phyloP scores from a whole-genome alignment of 768 basidiomycete genomes.

The Mycena vitilis region DNA sequence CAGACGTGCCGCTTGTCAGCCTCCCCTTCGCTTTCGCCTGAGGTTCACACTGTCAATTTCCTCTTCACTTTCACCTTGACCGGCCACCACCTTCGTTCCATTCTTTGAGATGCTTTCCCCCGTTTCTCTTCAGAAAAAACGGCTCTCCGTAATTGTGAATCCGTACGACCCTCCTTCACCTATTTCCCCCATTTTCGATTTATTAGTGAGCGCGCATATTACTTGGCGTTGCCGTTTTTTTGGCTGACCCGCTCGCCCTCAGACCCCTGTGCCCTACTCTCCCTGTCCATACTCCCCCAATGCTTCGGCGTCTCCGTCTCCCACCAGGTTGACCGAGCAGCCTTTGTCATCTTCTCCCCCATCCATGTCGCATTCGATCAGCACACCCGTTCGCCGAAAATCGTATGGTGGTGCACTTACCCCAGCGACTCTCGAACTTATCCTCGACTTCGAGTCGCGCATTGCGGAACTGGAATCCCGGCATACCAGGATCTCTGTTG shows the following conservation, averaged over 20 bases:
- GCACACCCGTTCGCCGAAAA: constrained; percentile 29
- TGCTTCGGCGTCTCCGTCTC: constrained; percentile 16
- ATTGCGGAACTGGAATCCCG: constrained; percentile 41
- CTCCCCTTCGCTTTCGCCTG: constrained; percentile 12
- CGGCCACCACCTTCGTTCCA: constrained; percentile 5
- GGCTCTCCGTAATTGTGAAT: constrained; percentile 31
- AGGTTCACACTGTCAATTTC: constrained; percentile 18
- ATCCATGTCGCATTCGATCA: background rate
- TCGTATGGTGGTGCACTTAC: constrained; percentile 39
- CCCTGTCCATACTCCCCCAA: constrained; percentile 28
- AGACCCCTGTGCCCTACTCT: constrained; percentile 29
- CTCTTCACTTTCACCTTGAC: constrained; percentile 15
- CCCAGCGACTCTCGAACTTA: constrained; percentile 30
- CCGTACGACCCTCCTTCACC: constrained; percentile 37
- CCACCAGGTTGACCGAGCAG: constrained; percentile 12
- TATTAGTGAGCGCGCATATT: constrained; percentile 12
- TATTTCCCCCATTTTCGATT: constrained; percentile 33
- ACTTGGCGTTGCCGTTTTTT: background rate
- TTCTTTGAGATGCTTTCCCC: constrained; percentile 28
- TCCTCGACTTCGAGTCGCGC: constrained; percentile 39
- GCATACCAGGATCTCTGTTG: constrained; percentile 35
- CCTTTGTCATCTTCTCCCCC: constrained; percentile 20
- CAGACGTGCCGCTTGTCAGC: constrained; percentile 22
- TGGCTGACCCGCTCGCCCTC: background rate
- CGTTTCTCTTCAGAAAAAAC: constrained; percentile 24